These are phyloP conservation scores for Pharnaceum exiguum DNA, from an alignment of 148 eudicot genomes.

Conservation along the genomic window DNA sequence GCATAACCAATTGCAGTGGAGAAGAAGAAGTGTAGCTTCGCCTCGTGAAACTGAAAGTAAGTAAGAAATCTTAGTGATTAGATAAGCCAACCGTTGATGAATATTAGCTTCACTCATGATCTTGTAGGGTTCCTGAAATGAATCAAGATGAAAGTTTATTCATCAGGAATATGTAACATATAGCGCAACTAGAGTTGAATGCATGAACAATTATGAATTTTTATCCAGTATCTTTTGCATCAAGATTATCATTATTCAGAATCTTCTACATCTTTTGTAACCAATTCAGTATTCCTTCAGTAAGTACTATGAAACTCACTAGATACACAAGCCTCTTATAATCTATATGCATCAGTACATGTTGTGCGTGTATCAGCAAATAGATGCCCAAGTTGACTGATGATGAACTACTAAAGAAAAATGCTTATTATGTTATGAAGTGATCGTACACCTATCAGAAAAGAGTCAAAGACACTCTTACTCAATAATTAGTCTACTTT, in stretches of 20 bases:
- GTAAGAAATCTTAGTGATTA: neutral
- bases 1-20: conserved; percentile 16
- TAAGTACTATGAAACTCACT: too few species aligned
- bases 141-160: neutral
- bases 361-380: neutral
- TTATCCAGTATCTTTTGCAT: too few species aligned
- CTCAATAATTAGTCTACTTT: too few species aligned
- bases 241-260: too few species aligned
- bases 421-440: too few species aligned
- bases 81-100: neutral
- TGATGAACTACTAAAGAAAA: too few species aligned
- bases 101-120: neutral
- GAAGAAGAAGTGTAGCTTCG: conserved; percentile 7
- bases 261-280: too few species aligned
- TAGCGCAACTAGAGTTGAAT: neutral
- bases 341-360: neutral
- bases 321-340: too few species aligned
- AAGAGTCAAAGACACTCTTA: too few species aligned
- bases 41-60: conserved; percentile 2
- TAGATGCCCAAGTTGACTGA: too few species aligned
- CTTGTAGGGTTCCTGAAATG: conserved; percentile 3
- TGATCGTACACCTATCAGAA: too few species aligned
- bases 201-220: neutral
- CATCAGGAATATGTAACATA: neutral
- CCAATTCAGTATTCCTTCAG: too few species aligned